Evolutionary conservation across 495 filamentous ascomycete genomes (phyloP).

Genomic region (Aspergillus affinis): DNA sequence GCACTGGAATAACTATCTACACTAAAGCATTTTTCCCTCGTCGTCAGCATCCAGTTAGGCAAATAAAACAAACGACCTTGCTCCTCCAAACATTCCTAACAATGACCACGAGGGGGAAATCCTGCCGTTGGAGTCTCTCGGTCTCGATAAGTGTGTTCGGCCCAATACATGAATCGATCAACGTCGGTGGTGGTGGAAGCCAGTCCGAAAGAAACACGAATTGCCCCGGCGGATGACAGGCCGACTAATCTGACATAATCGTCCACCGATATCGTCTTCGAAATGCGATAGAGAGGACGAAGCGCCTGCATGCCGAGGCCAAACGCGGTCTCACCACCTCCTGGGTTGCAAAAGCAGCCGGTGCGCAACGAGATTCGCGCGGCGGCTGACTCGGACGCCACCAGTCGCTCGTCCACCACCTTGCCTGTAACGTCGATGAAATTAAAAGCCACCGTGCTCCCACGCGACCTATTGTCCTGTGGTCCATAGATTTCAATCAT

Average conservation of each 20-base stretch:
- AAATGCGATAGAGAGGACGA: neutral
- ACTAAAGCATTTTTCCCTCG: neutral
- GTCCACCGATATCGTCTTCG: conserved; percentile 2
- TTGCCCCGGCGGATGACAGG: conserved; percentile 9
- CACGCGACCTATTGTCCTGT: neutral
- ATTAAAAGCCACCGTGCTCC: conserved; percentile 11
- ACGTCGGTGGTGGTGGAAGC: conserved; percentile 8
- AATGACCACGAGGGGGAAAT: conserved; percentile 2
- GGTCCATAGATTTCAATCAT: conserved; percentile 11
- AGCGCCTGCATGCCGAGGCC: neutral
- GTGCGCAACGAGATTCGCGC: conserved; percentile 10
- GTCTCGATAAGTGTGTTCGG: conserved; percentile 1
- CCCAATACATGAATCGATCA: conserved; percentile 11
- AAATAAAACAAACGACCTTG: too few species aligned
- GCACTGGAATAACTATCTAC: neutral
- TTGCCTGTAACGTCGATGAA: conserved; percentile 9
- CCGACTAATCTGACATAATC: conserved; percentile 8
- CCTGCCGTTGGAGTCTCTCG: conserved; percentile 1
- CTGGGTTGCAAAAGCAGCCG: conserved; percentile 15
- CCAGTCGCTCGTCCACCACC: conserved; percentile 13
- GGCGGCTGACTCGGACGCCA: conserved; percentile 9
- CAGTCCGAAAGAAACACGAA: conserved; percentile 12
- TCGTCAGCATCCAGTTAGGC: too few species aligned
- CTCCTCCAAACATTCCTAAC: neutral
- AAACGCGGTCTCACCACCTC: conserved; percentile 7